Evolutionary conservation across 2,329 filamentous ascomycete genomes (phyloP).

Genomic region (Botrytis byssoidea): DNA sequence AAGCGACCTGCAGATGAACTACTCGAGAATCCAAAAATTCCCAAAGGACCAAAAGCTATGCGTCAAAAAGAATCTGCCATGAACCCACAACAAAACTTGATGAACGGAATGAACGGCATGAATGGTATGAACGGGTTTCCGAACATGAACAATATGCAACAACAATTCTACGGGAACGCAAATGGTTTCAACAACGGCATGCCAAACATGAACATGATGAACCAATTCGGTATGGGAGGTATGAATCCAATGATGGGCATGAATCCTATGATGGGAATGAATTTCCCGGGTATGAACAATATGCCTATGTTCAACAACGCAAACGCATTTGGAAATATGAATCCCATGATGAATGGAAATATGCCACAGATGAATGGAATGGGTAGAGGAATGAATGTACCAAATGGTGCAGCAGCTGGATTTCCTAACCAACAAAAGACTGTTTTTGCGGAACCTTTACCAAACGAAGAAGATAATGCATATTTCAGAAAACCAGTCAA

Average conservation of each 20-base stretch:
- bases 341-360: conserved; percentile 37
- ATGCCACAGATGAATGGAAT: conserved; percentile 38
- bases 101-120: conserved; percentile 47
- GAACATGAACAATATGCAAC: conserved; percentile 32
- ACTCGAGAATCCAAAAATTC: conserved; percentile 61
- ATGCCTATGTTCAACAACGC: conserved; percentile 41
- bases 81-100: conserved; percentile 39
- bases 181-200: conserved; percentile 31
- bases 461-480: conserved; percentile 76
- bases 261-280: conserved; percentile 38
- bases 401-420: conserved; percentile 37
- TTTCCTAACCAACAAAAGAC: conserved; percentile 58
- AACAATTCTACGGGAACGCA: conserved; percentile 24
- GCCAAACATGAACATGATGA: conserved; percentile 37
- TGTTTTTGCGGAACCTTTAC: conserved; percentile 49
- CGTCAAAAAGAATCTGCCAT: conserved; percentile 48
- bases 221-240: conserved; percentile 41
- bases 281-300: conserved; percentile 42
- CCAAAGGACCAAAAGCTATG: conserved; percentile 66
- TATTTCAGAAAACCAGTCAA: conserved; percentile 97
- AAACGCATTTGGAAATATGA: conserved; percentile 28
- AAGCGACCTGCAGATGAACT: conserved; percentile 81
- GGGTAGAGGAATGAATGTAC: conserved; percentile 38
- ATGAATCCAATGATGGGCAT: conserved; percentile 44
- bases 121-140: conserved; percentile 42